A percentile compares a stretch with the other conserved stretches of the same genome.
These are phyloP conservation scores for Fagus crenata DNA, from an alignment of 306 rosid genomes.

Conservation along the genomic window DNA sequence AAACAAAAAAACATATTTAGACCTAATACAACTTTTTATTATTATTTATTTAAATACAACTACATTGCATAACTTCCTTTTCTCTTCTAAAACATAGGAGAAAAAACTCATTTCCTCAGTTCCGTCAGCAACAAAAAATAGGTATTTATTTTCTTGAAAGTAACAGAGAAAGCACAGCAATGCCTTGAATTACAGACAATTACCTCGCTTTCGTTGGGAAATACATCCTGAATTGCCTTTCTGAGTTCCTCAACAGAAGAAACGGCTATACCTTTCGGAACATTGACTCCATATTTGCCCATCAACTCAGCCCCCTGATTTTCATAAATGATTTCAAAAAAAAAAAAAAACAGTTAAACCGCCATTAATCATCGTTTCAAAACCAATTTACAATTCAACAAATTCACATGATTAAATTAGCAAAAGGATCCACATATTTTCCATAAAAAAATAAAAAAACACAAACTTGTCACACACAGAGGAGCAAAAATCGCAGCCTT, in stretches of 20 bases:
- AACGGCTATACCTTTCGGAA: slow-evolving; percentile 55
- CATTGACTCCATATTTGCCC: slow-evolving; percentile 84
- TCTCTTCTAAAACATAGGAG: neutral
- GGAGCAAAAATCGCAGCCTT: too few species aligned
- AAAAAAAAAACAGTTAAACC: neutral
- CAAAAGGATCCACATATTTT: neutral
- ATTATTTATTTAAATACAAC: neutral
- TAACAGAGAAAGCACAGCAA: neutral
- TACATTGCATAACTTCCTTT: neutral
- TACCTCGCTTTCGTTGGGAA: slow-evolving; percentile 64
- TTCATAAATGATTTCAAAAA: neutral
- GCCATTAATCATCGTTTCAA: slow-evolving; percentile 3
- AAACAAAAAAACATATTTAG: neutral
- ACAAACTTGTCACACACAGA: neutral
- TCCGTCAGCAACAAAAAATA: neutral
- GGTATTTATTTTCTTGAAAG: neutral
- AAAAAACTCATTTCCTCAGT: neutral
- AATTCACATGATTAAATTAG: neutral
- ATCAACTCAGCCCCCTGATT: slow-evolving; percentile 90
- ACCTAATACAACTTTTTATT: too few species aligned
- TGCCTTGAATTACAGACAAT: neutral
- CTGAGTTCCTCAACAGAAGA: slow-evolving; percentile 47
- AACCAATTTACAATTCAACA: neutral
- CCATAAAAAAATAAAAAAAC: neutral
- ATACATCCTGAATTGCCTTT: slow-evolving; percentile 54